A percentile compares a stretch with the other conserved stretches of the same genome.
These are phyloP conservation scores for Puccinia triticina DNA, from an alignment of 1,284 basidiomycete genomes.

Conservation along the genomic window DNA sequence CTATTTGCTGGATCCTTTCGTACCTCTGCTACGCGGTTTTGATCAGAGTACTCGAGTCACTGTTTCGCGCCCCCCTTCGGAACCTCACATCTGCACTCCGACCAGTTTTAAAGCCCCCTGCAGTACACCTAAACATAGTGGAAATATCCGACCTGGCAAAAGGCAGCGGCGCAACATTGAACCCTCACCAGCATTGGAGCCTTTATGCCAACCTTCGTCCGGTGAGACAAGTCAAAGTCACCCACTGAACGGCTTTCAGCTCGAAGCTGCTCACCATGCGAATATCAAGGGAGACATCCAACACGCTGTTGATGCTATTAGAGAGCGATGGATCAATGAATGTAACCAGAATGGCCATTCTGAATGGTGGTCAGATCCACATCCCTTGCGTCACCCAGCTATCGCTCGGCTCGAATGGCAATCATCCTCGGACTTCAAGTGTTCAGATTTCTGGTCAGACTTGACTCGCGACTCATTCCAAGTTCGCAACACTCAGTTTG, in stretches of 20 bases:
- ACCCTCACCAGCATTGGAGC: not conserved
- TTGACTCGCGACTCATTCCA: constrained; percentile 26
- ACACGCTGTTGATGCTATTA: constrained; percentile 23
- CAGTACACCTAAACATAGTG: not conserved
- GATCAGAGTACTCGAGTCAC: not conserved
- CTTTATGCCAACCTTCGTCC: not conserved
- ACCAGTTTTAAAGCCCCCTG: not conserved
- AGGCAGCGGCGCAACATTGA: not conserved
- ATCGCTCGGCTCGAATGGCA: constrained; percentile 14
- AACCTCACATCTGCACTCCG: constrained; percentile 27
- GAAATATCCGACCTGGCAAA: not conserved
- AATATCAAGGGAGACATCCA: constrained; percentile 30
- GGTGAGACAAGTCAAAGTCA: not conserved
- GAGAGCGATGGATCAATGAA: constrained; percentile 24
- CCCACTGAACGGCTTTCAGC: not conserved
- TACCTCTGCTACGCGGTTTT: constrained; percentile 39
- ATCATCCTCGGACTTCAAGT: not conserved
- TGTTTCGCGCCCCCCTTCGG: constrained; percentile 28
- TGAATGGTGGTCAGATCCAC: constrained; percentile 46
- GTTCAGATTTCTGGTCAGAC: not conserved
- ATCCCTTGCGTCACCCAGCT: not conserved
- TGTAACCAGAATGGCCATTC: constrained; percentile 9
- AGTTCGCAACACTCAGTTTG: constrained; percentile 10
- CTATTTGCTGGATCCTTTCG: constrained; percentile 47
- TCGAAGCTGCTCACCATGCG: constrained; percentile 29